A percentile compares a stretch with the other conserved stretches of the same genome.
phyloP scores from a whole-genome alignment of 768 basidiomycete genomes.

The Tricholoma flavovirens region DNA sequence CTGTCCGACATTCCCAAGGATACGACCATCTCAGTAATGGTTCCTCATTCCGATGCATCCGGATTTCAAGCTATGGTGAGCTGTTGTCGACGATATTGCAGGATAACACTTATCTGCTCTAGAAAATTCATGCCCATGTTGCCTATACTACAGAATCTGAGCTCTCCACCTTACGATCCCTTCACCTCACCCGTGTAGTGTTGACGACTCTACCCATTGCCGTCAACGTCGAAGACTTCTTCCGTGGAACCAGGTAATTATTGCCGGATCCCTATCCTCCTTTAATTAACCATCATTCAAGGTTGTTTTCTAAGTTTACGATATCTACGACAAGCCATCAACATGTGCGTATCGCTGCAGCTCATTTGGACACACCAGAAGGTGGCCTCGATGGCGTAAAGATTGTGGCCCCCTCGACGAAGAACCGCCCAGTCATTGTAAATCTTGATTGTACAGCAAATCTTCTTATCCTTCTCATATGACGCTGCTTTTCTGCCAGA shows the following conservation, averaged over 20 bases:
- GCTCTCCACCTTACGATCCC: conserved; percentile 44
- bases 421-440: conserved; percentile 45
- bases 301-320: conserved; percentile 87
- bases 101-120: conserved; percentile 1
- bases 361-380: conserved; percentile 43
- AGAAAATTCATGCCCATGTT: conserved; percentile 67
- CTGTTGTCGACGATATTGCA: conserved; percentile 3
- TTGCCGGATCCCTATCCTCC: background rate
- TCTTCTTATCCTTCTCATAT: background rate
- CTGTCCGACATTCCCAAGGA: conserved; percentile 44
- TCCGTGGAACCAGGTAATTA: conserved; percentile 73
- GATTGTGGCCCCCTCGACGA: conserved; percentile 43
- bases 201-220: conserved; percentile 75
- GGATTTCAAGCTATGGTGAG: conserved; percentile 57
- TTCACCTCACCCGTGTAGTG: conserved; percentile 51
- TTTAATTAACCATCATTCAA: conserved; percentile 22
- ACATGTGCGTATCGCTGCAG: conserved; percentile 68
- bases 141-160: conserved; percentile 61
- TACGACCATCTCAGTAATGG: conserved; percentile 38
- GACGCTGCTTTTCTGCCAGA: conserved; percentile 37
- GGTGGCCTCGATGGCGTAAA: conserved; percentile 43
- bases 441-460: conserved; percentile 15
- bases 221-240: conserved; percentile 96
- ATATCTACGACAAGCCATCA: conserved; percentile 78
- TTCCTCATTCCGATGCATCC: conserved; percentile 67